phyloP scores from a whole-genome alignment of 805 yeast genomes.

The Pichia insulana region DNA sequence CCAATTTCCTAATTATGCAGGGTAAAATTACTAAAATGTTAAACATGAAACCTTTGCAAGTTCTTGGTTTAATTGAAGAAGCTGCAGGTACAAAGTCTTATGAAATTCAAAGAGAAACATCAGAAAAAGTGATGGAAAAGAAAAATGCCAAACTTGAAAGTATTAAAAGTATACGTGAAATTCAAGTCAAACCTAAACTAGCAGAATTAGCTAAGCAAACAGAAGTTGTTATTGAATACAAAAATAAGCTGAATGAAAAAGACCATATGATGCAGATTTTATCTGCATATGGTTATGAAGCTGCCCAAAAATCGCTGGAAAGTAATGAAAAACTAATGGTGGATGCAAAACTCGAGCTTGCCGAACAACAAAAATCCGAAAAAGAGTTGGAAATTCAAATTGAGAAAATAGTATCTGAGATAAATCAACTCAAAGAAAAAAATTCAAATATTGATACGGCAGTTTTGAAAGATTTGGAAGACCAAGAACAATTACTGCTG shows the following conservation, averaged over 20 bases:
- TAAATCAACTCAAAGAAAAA: slow-evolving; percentile 41
- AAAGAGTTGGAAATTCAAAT: slow-evolving; percentile 35
- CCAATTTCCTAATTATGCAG: slow-evolving; percentile 96
- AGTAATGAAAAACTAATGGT: slow-evolving; percentile 4
- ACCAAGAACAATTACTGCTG: slow-evolving; percentile 42
- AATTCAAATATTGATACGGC: slow-evolving; percentile 54
- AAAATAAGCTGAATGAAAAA: slow-evolving; percentile 34
- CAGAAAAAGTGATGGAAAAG: slow-evolving; percentile 84
- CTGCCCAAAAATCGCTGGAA: slow-evolving; percentile 17
- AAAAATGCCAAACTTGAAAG: slow-evolving; percentile 80
- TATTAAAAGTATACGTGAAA: slow-evolving; percentile 60
- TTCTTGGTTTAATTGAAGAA: slow-evolving; percentile 86
- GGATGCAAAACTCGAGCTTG: not conserved
- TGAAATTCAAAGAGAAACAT: slow-evolving; percentile 87
- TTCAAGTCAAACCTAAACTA: slow-evolving; percentile 90
- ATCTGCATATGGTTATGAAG: slow-evolving; percentile 22
- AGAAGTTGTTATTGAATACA: slow-evolving; percentile 74
- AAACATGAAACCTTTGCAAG: slow-evolving; percentile 91
- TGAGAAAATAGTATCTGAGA: slow-evolving; percentile 44
- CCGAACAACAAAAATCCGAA: slow-evolving; percentile 35
- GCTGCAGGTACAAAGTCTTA: slow-evolving; percentile 97
- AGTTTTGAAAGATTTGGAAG: slow-evolving; percentile 50
- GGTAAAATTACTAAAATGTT: slow-evolving; percentile 96
- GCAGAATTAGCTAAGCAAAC: slow-evolving; percentile 76
- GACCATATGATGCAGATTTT: slow-evolving; percentile 9